phyloP scores from a whole-genome alignment of 2,329 filamentous ascomycete species.

The Myotisia sp. region DNA sequence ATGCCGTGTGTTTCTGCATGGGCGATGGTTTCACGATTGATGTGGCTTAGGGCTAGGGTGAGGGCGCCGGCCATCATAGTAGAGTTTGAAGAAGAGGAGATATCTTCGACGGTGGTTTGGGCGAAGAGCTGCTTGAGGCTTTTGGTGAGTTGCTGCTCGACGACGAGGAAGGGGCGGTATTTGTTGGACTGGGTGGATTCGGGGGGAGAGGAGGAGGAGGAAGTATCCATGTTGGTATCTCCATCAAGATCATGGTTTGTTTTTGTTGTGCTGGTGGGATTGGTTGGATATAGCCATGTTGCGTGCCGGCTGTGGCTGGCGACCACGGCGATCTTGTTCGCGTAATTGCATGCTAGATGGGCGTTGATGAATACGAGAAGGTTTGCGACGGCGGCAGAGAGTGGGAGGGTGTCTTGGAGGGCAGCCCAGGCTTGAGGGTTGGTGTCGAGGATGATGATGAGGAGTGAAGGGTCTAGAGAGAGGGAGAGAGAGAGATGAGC shows the following conservation, averaged over 20 bases:
- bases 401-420: constrained; percentile 57
- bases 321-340: constrained; percentile 82
- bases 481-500: not conserved
- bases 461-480: constrained; percentile 56
- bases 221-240: constrained; percentile 43
- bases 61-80: constrained; percentile 85
- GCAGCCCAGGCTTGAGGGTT: constrained; percentile 90
- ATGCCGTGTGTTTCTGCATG: constrained; percentile 45
- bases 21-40: constrained; percentile 63
- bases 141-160: constrained; percentile 65
- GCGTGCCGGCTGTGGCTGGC: constrained; percentile 79
- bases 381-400: constrained; percentile 73
- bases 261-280: constrained; percentile 13
- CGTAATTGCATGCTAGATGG: constrained; percentile 83
- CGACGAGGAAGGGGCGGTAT: constrained; percentile 76
- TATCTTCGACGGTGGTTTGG: constrained; percentile 52
- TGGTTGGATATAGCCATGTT: constrained; percentile 72
- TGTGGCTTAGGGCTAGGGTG: constrained; percentile 76
- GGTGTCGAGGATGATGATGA: constrained; percentile 85
- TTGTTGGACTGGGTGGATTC: constrained; percentile 54
- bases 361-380: constrained; percentile 94
- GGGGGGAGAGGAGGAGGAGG: constrained; percentile 17
- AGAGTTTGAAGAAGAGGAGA: constrained; percentile 46
- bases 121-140: constrained; percentile 62
- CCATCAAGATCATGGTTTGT: constrained; percentile 24